Evolutionary conservation across 768 basidiomycete genomes (phyloP).

Genomic region (Kwoniella dendrophila): DNA sequence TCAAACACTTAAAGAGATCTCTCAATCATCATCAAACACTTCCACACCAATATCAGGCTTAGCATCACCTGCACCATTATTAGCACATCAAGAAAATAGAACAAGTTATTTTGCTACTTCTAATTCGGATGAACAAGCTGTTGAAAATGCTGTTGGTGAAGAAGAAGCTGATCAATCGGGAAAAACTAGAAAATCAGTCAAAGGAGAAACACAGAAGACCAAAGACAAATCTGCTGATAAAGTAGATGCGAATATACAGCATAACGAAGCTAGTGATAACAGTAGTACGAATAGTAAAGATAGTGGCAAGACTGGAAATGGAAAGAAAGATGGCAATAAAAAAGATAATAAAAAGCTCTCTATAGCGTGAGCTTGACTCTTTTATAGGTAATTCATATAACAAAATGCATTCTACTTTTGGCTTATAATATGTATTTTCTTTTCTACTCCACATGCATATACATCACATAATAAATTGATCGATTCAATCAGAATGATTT

Average conservation of each 20-base stretch:
- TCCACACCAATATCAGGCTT: conserved; percentile 6
- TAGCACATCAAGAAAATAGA: conserved; percentile 20
- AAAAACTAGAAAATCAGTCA: conserved; percentile 9
- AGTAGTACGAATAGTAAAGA: no score
- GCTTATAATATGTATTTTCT: conserved; percentile 15
- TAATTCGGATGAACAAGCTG: conserved; percentile 18
- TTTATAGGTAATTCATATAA: conserved; percentile 11
- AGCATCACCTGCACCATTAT: conserved; percentile 20
- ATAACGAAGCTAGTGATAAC: not conserved
- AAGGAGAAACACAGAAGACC: not conserved
- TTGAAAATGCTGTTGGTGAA: conserved; percentile 22
- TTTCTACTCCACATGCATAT: no score
- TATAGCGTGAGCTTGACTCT: conserved; percentile 43
- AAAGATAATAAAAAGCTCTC: conserved; percentile 27
- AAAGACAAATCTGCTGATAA: not conserved
- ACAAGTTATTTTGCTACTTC: conserved; percentile 11
- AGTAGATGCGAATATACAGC: not conserved
- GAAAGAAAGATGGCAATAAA: conserved; percentile 3
- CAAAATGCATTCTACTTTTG: conserved; percentile 13
- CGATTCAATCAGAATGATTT: conserved; percentile 87
- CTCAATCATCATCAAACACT: conserved; percentile 46
- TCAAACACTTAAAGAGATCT: conserved; percentile 72
- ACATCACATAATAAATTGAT: no score
- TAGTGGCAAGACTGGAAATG: not conserved
- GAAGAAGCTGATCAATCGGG: conserved; percentile 23